These are phyloP conservation scores for Stevia rebaudiana DNA, from an alignment of 140 eudicot species.

Conservation along the genomic window DNA sequence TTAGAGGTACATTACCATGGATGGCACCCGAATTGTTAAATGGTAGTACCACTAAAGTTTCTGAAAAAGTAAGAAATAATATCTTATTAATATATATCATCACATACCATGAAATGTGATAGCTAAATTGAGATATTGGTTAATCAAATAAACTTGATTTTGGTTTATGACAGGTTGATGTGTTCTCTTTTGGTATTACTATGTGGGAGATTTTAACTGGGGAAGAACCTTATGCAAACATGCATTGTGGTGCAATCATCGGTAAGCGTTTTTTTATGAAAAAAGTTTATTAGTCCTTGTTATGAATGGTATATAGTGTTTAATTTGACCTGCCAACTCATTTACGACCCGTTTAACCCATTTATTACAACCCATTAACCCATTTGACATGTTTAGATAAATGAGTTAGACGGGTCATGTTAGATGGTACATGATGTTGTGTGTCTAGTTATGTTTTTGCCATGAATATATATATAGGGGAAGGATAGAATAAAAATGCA, in stretches of 20 bases:
- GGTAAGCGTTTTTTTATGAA: constrained; percentile 34
- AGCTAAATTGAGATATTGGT: not conserved
- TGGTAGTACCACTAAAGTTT: constrained; percentile 71
- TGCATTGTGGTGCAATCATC: constrained; percentile 80
- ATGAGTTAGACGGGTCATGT: not conserved
- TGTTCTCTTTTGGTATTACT: constrained; percentile 69
- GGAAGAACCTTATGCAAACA: constrained; percentile 67
- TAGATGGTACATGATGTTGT: not conserved
- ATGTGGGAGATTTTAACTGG: constrained; percentile 80
- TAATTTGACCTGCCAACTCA: not conserved
- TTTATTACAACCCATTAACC: not conserved
- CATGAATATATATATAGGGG: not conserved
- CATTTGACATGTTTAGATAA: not conserved
- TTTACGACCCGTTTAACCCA: too few relatives aligned
- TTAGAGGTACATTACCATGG: constrained; percentile 92
- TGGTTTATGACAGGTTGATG: constrained; percentile 48
- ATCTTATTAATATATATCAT: not conserved
- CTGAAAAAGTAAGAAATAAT: constrained; percentile 57
- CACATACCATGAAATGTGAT: constrained; percentile 2
- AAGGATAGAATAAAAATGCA: too few relatives aligned
- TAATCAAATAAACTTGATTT: not conserved
- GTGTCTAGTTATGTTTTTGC: not conserved
- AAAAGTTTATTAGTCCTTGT: too few relatives aligned
- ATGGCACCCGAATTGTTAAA: constrained; percentile 91
- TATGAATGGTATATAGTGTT: not conserved